A percentile compares a stretch with the other conserved stretches of the same genome.
These are phyloP conservation scores for Sclerotinia spermophila DNA, from an alignment of 2,329 filamentous ascomycete species.

Conservation along the genomic window DNA sequence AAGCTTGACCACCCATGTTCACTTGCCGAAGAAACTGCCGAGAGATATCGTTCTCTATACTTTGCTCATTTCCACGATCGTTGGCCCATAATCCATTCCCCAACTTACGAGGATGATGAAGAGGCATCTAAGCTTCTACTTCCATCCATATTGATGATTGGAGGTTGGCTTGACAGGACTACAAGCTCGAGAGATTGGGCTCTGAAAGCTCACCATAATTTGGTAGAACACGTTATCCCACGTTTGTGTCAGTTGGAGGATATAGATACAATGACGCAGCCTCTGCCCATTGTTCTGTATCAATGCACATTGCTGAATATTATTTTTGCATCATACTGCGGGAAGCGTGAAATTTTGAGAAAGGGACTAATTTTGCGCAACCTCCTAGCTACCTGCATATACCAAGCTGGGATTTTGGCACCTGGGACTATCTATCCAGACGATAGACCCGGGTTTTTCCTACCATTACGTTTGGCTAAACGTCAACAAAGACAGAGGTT, in stretches of 20 bases:
- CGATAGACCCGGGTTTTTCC: slow-evolving; percentile 40
- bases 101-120: slow-evolving; percentile 35
- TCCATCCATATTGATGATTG: slow-evolving; percentile 40
- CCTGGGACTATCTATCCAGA: slow-evolving; percentile 39
- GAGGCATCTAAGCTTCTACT: slow-evolving; percentile 33
- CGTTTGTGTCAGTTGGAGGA: slow-evolving; percentile 33
- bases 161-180: slow-evolving; percentile 40
- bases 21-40: slow-evolving; percentile 21
- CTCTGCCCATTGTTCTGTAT: slow-evolving; percentile 30
- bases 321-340: slow-evolving; percentile 39
- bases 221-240: slow-evolving; percentile 34
- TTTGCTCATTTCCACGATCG: slow-evolving; percentile 42
- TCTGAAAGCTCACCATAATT: slow-evolving; percentile 35
- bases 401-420: slow-evolving; percentile 40
- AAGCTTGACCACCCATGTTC: not conserved
- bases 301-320: slow-evolving; percentile 41
- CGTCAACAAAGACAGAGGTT: slow-evolving; percentile 41
- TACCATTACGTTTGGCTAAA: slow-evolving; percentile 38
- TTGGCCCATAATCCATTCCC: slow-evolving; percentile 43
- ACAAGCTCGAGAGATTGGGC: slow-evolving; percentile 32
- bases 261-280: slow-evolving; percentile 31
- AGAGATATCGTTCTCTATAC: slow-evolving; percentile 36
- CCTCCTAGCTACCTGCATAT: slow-evolving; percentile 38
- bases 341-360: slow-evolving; percentile 31
- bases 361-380: slow-evolving; percentile 38